Conservation (phyloP, 257 asterid species). For the Nyctanthes arbortristis region DNA sequence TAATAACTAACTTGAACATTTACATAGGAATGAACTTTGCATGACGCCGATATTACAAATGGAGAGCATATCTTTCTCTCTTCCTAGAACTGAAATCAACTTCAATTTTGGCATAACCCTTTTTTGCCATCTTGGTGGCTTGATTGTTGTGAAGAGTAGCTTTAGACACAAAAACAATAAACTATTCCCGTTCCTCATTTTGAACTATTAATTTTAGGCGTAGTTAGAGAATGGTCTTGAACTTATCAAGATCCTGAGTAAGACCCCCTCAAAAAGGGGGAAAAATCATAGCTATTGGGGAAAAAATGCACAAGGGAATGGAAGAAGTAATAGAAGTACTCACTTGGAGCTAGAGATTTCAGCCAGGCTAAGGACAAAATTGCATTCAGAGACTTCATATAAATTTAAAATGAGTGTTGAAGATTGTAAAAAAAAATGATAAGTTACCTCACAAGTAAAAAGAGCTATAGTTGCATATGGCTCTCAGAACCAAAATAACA, state of each 20-base stretch:
- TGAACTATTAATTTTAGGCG: no score
- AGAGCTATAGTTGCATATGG: conserved; percentile 75
- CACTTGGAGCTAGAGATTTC: conserved; percentile 15
- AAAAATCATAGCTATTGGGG: conserved; percentile 16
- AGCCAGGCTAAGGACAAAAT: conserved; percentile 8
- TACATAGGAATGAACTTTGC: no score
- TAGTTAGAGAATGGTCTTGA: conserved; percentile 92
- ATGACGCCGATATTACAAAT: no score
- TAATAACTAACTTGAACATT: no score
- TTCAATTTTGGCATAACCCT: conserved; percentile 85
- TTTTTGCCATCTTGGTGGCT: conserved; percentile 96
- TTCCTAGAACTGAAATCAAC: no score
- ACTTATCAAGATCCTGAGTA: conserved; percentile 92
- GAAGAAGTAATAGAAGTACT: conserved; percentile 10
- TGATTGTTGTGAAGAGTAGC: conserved; percentile 93
- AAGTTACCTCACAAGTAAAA: conserved; percentile 87
- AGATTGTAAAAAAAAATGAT: neutral
- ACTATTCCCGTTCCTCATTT: no score
- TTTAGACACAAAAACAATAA: no score
- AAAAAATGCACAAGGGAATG: conserved; percentile 1
- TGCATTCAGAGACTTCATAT: no score
- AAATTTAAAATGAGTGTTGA: no score
- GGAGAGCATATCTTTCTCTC: no score
- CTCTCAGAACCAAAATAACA: conserved; percentile 93
- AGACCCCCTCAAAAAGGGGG: no score